A percentile compares a stretch with the other conserved stretches of the same genome.
Evolutionary conservation across 257 asterid species (phyloP).

Genomic region (Verbena officinalis): DNA sequence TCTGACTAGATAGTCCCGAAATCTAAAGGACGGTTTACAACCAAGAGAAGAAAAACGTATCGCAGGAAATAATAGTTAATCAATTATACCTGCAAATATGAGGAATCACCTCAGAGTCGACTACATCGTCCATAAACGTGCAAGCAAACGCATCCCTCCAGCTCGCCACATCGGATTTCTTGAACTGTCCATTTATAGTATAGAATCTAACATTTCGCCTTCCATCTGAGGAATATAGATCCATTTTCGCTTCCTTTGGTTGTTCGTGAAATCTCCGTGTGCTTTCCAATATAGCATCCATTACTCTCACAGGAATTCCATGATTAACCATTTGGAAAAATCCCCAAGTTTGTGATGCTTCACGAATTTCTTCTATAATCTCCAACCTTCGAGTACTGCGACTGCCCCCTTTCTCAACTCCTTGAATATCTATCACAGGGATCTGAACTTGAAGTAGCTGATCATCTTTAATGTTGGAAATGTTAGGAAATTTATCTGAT

Average conservation of each 20-base stretch:
- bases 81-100: slow-evolving; percentile 53
- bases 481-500: slow-evolving; percentile 20
- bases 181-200: slow-evolving; percentile 47
- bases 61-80: neutral
- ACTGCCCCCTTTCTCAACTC: slow-evolving; percentile 34
- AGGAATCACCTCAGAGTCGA: slow-evolving; percentile 54
- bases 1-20: too few species aligned
- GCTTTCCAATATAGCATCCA: slow-evolving; percentile 46
- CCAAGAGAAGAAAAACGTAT: too few species aligned
- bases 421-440: slow-evolving; percentile 54
- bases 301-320: slow-evolving; percentile 55
- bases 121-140: slow-evolving; percentile 41
- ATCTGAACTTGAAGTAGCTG: slow-evolving; percentile 28
- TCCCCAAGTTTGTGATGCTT: slow-evolving; percentile 64
- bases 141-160: slow-evolving; percentile 79
- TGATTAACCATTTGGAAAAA: slow-evolving; percentile 75
- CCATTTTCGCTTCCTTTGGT: slow-evolving; percentile 54
- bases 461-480: neutral
- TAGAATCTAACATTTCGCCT: slow-evolving; percentile 46
- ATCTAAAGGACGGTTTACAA: too few species aligned
- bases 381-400: slow-evolving; percentile 25
- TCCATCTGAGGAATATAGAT: slow-evolving; percentile 52
- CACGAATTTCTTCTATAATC: slow-evolving; percentile 50
- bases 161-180: slow-evolving; percentile 45
- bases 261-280: slow-evolving; percentile 62